Evolutionary conservation across 2,329 filamentous ascomycete genomes (phyloP).

Genomic region (Exutisphaerella laricina): DNA sequence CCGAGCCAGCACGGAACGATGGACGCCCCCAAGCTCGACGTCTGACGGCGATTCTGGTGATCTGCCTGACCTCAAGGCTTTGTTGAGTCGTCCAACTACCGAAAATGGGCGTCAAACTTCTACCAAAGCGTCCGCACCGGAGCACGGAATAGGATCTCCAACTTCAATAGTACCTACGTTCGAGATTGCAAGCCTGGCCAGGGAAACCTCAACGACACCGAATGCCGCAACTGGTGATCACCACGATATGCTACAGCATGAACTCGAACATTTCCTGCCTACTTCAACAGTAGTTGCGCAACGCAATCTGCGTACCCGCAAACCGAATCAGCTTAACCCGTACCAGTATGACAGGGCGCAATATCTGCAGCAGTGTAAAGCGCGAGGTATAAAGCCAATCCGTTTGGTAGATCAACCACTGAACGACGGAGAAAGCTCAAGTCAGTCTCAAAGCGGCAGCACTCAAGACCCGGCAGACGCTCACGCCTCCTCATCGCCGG

Average conservation of each 20-base stretch:
- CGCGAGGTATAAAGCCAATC: slow-evolving; percentile 42
- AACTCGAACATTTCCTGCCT: slow-evolving; percentile 2
- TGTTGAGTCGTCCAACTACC: slow-evolving; percentile 1
- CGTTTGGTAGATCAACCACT: slow-evolving; percentile 26
- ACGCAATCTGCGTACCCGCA: slow-evolving; percentile 40
- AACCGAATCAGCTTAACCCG: slow-evolving; percentile 46
- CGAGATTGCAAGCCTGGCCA: too few relatives aligned
- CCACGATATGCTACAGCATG: not conserved
- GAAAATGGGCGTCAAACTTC: too few relatives aligned
- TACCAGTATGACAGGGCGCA: slow-evolving; percentile 42
- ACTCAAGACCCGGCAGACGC: not conserved
- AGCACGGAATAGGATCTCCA: too few relatives aligned
- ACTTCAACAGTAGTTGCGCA: slow-evolving; percentile 7
- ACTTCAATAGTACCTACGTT: too few relatives aligned
- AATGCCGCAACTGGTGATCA: not conserved
- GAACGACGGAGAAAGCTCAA: slow-evolving; percentile 16
- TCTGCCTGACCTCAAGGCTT: slow-evolving; percentile 9
- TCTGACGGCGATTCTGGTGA: slow-evolving; percentile 9
- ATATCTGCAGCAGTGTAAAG: slow-evolving; percentile 40
- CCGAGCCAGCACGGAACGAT: too few relatives aligned
- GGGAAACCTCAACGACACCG: too few relatives aligned
- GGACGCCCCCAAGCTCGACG: too few relatives aligned
- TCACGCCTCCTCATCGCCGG: not conserved
- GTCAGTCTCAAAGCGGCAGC: slow-evolving; percentile 2
- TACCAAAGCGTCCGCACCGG: too few relatives aligned